phyloP scores from a whole-genome alignment of 2,329 filamentous ascomycete species.

The Beauveria australis region DNA sequence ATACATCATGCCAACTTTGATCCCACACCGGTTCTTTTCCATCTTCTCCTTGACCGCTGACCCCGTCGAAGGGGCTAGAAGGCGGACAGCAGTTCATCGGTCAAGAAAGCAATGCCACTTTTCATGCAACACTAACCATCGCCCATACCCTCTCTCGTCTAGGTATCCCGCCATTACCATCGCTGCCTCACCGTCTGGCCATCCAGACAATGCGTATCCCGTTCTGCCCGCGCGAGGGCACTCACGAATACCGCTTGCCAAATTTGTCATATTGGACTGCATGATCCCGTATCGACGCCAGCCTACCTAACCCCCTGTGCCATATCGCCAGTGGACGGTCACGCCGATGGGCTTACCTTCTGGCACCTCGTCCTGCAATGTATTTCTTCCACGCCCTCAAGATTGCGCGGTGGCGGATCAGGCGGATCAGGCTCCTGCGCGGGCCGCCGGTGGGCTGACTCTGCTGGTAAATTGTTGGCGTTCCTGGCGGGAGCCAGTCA shows the following conservation, averaged over 20 bases:
- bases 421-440: slow-evolving; percentile 9
- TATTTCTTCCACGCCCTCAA: slow-evolving; percentile 8
- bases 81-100: slow-evolving; percentile 6
- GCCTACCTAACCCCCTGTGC: background rate
- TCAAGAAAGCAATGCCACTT: slow-evolving; percentile 5
- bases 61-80: background rate
- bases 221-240: background rate
- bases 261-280: background rate
- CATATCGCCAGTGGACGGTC: background rate
- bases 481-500: background rate
- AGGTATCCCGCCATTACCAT: background rate
- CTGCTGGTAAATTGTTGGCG: background rate
- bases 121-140: slow-evolving; percentile 2
- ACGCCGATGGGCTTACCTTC: background rate
- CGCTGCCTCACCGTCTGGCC: background rate
- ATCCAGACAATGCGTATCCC: background rate
- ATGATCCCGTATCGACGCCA: background rate
- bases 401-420: slow-evolving; percentile 11
- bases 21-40: slow-evolving; percentile 8
- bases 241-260: background rate
- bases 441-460: slow-evolving; percentile 4
- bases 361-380: background rate
- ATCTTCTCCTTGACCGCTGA: slow-evolving; percentile 6
- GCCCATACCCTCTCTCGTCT: background rate
- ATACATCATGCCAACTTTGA: background rate